A percentile compares a stretch with the other conserved stretches of the same genome.
Evolutionary conservation across 176 grass and related monocot genomes (phyloP).

Genomic region (Pontederia paniculata): DNA sequence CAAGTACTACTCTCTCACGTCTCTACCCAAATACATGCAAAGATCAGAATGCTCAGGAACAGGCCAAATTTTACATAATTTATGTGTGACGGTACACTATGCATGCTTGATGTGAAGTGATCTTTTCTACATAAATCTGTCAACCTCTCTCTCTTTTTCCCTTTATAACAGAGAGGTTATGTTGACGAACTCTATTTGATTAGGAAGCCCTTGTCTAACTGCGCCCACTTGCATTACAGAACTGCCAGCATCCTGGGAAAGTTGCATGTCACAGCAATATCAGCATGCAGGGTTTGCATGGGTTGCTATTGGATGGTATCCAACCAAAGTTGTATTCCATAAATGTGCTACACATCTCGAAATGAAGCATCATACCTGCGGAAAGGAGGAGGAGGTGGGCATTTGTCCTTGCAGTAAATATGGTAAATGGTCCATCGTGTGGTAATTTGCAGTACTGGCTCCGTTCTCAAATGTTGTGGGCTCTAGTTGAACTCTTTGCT

Average conservation of each 20-base stretch:
- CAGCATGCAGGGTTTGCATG: neutral
- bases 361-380: slow-evolving; percentile 14
- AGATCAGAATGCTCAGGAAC: too few relatives aligned
- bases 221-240: neutral
- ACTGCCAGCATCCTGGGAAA: neutral
- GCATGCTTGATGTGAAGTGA: too few relatives aligned
- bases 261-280: neutral
- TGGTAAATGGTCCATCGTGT: slow-evolving; percentile 2
- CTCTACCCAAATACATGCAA: too few relatives aligned
- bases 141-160: neutral
- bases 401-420: slow-evolving; percentile 8
- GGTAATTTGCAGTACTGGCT: neutral
- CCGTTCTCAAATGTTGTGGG: slow-evolving; percentile 5
- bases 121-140: too few relatives aligned
- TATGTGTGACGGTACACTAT: too few relatives aligned
- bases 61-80: too few relatives aligned
- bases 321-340: neutral
- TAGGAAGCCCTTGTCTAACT: slow-evolving; percentile 2
- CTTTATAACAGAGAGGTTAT: slow-evolving; percentile 3
- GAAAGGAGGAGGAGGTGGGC: slow-evolving; percentile 9
- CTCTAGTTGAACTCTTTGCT: slow-evolving; percentile 6
- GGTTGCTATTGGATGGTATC: neutral
- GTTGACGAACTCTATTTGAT: slow-evolving; percentile 1
- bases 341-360: neutral
- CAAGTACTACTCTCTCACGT: too few relatives aligned